phyloP scores from a whole-genome alignment of 306 rosid species.

The Fragaria ananassa region DNA sequence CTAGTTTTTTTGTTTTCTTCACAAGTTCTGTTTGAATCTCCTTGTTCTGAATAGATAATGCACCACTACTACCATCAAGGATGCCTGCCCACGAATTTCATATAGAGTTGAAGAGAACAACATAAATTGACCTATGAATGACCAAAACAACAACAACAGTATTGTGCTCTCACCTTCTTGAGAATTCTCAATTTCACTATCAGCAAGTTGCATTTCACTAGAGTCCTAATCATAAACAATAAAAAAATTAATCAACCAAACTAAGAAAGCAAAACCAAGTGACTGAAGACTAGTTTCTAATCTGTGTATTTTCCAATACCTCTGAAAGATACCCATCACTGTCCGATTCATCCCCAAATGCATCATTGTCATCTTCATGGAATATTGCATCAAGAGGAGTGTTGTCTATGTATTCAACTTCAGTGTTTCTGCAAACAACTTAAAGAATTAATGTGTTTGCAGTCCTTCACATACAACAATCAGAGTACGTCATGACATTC shows the following conservation, averaged over 20 bases:
- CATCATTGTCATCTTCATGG: slow-evolving; percentile 55
- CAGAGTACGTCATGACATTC: background rate
- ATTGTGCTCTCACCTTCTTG: slow-evolving; percentile 42
- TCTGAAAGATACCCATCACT: slow-evolving; percentile 89
- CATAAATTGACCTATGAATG: background rate
- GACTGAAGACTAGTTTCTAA: slow-evolving; percentile 11
- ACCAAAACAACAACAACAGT: slow-evolving; percentile 2
- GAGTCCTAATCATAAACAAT: slow-evolving; percentile 48
- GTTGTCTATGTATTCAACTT: slow-evolving; percentile 34
- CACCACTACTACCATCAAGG: slow-evolving; percentile 34
- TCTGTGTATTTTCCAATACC: slow-evolving; percentile 43
- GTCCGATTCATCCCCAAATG: slow-evolving; percentile 57
- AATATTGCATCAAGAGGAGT: slow-evolving; percentile 55
- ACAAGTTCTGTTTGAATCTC: slow-evolving; percentile 51
- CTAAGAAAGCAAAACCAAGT: slow-evolving; percentile 1
- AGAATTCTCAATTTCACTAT: slow-evolving; percentile 37
- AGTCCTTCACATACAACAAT: background rate
- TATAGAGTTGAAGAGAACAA: background rate
- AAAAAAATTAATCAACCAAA: slow-evolving; percentile 20
- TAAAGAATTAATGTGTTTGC: slow-evolving; percentile 7
- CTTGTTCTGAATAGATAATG: slow-evolving; percentile 47
- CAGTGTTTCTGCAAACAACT: slow-evolving; percentile 34
- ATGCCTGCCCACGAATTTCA: slow-evolving; percentile 42
- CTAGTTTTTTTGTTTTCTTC: slow-evolving; percentile 52
- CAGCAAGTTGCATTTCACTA: slow-evolving; percentile 24